Evolutionary conservation across 2,329 filamentous ascomycete genomes (phyloP), one percentile per base, ranked within the genome.

Genomic region (Nectriaceae sp.): DNA sequence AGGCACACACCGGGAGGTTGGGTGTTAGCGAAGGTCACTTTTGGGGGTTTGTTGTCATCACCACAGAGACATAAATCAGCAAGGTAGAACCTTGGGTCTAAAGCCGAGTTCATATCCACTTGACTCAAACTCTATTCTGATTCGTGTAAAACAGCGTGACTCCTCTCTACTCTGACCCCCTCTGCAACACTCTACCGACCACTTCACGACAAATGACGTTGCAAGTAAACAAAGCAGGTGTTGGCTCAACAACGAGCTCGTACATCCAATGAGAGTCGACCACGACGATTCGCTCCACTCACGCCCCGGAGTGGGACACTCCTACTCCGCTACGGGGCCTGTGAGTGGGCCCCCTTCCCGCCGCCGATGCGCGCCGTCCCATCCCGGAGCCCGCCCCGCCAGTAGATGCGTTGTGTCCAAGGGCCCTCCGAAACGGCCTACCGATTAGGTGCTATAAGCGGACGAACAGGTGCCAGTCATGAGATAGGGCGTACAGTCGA

Each of bases 201-300:
- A n/a, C 44, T 21, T n/a, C 29, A 20, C 11, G 24, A 44, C n/a
- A 20, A 42, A 62, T 70, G 65, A 68, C 66, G 64, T 68, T 62
- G 55, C 26, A 57, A 61, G 63, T 68, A 68, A 69, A 65, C 31
- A 67, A 21, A 21, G 6, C 3, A 5, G 11, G 3, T 2, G 49
- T 52, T 58, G 52, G 46, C 63, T 54, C 20, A 53, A 52, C 65
- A 67, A 67, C 65, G 33, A 18, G 10, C 21, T 21, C 20, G 16
- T 21, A n/a, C 47, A 18, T 4, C 60, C 60, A 62, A 62, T 63
- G 11, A 44, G 15, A 33, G 21, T 31, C 5, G 26, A 42, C 48
- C 52, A 60, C 47, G 54, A 59, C 44, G 38, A 11, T 19, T 11
- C 5, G 50, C 38, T 40, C 50, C 60, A 47, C 43, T 21, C 42